A percentile compares a stretch with the other conserved stretches of the same genome.
Conservation (phyloP, 805 yeast species). For the Candida easanensis region DNA sequence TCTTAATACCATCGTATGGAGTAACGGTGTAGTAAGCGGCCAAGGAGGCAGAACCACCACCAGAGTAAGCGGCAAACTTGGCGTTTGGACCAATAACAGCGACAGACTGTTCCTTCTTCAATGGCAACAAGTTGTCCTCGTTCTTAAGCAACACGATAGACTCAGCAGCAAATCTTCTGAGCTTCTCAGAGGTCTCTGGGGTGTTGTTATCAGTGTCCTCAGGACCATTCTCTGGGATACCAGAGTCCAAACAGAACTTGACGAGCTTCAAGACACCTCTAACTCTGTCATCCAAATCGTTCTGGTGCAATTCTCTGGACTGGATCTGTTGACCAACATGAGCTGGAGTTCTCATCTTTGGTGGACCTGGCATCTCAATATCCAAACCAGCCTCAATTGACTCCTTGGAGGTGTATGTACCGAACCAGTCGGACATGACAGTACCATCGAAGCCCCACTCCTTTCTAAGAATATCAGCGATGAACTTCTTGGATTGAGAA, state of each 20-base stretch:
- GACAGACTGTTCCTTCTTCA: slow-evolving; percentile 42
- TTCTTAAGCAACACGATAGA: slow-evolving; percentile 56
- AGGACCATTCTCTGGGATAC: slow-evolving; percentile 40
- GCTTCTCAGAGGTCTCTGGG: slow-evolving; percentile 37
- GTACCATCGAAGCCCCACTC: slow-evolving; percentile 58
- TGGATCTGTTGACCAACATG: slow-evolving; percentile 38
- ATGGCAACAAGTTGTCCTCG: slow-evolving; percentile 44
- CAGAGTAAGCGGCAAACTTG: slow-evolving; percentile 45
- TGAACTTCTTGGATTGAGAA: slow-evolving; percentile 39
- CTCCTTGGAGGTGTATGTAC: slow-evolving; percentile 45
- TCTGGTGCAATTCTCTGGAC: slow-evolving; percentile 36
- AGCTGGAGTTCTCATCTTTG: slow-evolving; percentile 40
- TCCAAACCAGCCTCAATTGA: slow-evolving; percentile 53
- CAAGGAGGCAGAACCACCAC: slow-evolving; percentile 61
- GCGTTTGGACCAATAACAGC: slow-evolving; percentile 59
- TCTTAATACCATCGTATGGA: slow-evolving; percentile 44
- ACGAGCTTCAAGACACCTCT: slow-evolving; percentile 45
- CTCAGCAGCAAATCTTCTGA: slow-evolving; percentile 45
- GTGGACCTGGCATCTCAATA: slow-evolving; percentile 64
- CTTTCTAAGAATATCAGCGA: slow-evolving; percentile 43
- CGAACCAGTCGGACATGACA: slow-evolving; percentile 61
- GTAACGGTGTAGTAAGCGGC: slow-evolving; percentile 44
- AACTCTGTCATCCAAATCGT: slow-evolving; percentile 47
- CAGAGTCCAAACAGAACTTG: slow-evolving; percentile 40
- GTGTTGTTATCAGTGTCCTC: slow-evolving; percentile 38